Base-by-base conservation (phyloP, 225 moss, liverwort and hornwort species). In the Asterella californica region DNA sequence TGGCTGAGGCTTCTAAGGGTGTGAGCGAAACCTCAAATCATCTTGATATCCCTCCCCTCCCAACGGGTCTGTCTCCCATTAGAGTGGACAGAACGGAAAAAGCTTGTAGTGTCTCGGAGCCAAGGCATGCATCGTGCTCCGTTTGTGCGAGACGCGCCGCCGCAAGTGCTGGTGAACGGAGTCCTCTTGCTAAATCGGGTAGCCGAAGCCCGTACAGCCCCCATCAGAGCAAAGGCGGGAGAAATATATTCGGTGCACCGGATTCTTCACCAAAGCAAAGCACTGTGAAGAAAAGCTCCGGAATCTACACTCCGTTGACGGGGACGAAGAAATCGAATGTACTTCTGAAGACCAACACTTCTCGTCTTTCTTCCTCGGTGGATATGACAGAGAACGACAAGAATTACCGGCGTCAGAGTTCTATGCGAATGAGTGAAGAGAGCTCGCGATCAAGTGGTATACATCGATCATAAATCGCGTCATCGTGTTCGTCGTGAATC, bases 371-470 rank as follows among this genome's bases (percentile, higher is more conserved):
- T 45, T 55, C 79, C 27, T 70, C 87, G 0, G 80, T 74, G 78
- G 82, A 82, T 69, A 69, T 75, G 32, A 32, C 82, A 9, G 84
- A 78, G 5, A 71, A 18, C 63, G 72, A 79, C 34, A 75, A 82
- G 72, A 19, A 19, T 1, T 67, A 63, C 59, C 75, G 78, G 30
- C 83, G 79, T 63, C 46, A 60, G 17, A 21, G 71, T 52, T 87
- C 73, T 37, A 36, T 82, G 36, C 82, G 77, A 70, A 75, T 77
- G 3, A 87, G 82, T 67, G 59, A 80, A 34, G 87, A 84, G 52
- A 82, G 84, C 70, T 72, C 84, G 37, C 72, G 67, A 60, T 87
- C 87, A 50, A 79, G 80, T 79, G 79, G 79, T 79, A 79, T 68
- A 22, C 50, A 27, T 60, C 76, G 21, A 37, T 25, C 0, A 15